Base-by-base conservation (phyloP, 176 grass and related monocot species). In the Aegilops speltoides region DNA sequence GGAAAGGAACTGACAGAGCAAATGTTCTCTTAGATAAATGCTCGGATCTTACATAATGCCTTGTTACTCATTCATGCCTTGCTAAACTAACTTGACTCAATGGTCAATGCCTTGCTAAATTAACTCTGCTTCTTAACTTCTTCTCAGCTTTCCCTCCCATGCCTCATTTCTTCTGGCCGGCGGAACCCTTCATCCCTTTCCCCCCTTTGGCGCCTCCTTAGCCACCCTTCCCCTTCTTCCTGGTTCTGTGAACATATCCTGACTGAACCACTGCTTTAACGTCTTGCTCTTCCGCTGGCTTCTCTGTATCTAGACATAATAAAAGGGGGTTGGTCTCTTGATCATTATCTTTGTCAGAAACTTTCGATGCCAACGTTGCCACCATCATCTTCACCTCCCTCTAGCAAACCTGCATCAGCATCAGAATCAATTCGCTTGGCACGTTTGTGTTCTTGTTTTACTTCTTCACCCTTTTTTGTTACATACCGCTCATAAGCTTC, bases 401-500 rank as follows among this genome's bases (percentile, higher is more conserved):
- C 91, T 80, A 93, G 64, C 74, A 92, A 86, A 12, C 89, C 89
- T 10, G 60, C 81, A 85, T 94, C 94, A 83, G 90, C 90, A 91
- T 86, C 68, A 19, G 88, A 63, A 79, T 88, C 76, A 38, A 83
- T 82, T 85, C 59, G 81, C 68, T 92, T 94, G 79, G 87, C 78
- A 46, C 97, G 92, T 84, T 96, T 98, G 48, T 81, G 64, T 78
- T 82, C 90, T 86, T 95, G 85, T 84, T 94, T 96, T 59, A 81
- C 77, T 78, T 80, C 80, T 61, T 94, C 94, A 45, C 92, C 97
- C 36, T 85, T 94, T 88, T 82, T 96, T 14, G 76, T 98, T 83
- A 96, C 82, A 89, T 89, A 98, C 33, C 89, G 85, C 78, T 93
- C 90, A 73, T 98, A 98, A 59, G 97, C 94, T 77, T 92, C 85